Conservation (phyloP, 441 rosid species). For the Caryocar brasiliense region DNA sequence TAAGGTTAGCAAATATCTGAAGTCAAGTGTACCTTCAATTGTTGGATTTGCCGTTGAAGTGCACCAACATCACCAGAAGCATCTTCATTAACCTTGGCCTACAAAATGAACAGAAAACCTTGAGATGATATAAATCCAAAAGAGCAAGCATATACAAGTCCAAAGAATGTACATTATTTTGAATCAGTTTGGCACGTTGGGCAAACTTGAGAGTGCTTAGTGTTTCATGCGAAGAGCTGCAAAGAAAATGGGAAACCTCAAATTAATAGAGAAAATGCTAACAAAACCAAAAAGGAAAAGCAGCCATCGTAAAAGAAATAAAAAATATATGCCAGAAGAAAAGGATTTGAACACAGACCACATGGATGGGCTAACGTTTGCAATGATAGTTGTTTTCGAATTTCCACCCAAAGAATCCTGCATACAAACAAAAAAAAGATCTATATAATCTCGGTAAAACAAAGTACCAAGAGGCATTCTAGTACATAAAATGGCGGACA, state of each 20-base stretch:
- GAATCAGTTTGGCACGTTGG: constrained; percentile 94
- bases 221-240: constrained; percentile 86
- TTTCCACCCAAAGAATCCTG: constrained; percentile 98
- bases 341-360: constrained; percentile 38
- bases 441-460: constrained; percentile 2
- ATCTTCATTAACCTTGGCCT: constrained; percentile 96
- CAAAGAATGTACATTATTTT: constrained; percentile 57
- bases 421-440: constrained; percentile 16
- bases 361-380: constrained; percentile 89
- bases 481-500: no score
- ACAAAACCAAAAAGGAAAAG: background rate
- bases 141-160: constrained; percentile 1
- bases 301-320: background rate
- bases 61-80: constrained; percentile 82
- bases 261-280: constrained; percentile 7
- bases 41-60: constrained; percentile 75
- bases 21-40: constrained; percentile 45
- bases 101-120: constrained; percentile 17
- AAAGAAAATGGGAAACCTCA: constrained; percentile 13
- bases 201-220: constrained; percentile 92
- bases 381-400: constrained; percentile 89
- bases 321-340: constrained; percentile 6
- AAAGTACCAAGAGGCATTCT: constrained; percentile 14
- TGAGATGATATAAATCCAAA: no score
- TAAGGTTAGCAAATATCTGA: constrained; percentile 1